phyloP scores from a whole-genome alignment of 352 stramenopile species.

The Phytophthora agathidicida region DNA sequence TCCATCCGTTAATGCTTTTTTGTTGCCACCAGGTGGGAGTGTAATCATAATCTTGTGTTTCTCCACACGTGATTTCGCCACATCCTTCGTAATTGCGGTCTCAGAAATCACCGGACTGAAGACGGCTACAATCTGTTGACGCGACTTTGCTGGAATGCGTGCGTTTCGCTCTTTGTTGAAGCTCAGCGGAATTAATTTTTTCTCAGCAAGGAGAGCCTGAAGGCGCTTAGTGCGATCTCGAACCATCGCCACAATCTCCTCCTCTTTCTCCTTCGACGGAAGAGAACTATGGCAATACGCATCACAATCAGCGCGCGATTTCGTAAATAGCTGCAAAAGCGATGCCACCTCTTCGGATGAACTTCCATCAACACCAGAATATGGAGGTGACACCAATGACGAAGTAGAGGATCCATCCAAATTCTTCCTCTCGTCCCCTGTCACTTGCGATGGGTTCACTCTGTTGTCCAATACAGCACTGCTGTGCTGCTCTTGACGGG shows the following conservation, averaged over 20 bases:
- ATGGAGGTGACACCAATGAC: not conserved
- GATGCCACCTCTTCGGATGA: constrained; percentile 54
- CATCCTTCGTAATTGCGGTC: constrained; percentile 36
- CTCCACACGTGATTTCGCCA: constrained; percentile 74
- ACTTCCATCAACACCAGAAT: constrained; percentile 19
- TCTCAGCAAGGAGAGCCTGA: constrained; percentile 68
- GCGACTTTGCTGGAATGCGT: constrained; percentile 78
- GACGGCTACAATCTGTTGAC: constrained; percentile 79
- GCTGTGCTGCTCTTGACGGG: constrained; percentile 20
- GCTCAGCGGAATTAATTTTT: constrained; percentile 67
- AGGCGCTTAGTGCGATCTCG: constrained; percentile 74
- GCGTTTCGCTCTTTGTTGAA: constrained; percentile 81
- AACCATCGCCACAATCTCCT: constrained; percentile 83
- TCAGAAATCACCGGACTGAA: constrained; percentile 66
- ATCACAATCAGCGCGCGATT: constrained; percentile 73
- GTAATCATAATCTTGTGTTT: constrained; percentile 91
- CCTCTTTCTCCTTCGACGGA: constrained; percentile 68
- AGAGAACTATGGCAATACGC: constrained; percentile 70
- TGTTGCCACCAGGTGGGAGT: constrained; percentile 84
- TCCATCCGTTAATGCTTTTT: constrained; percentile 73
- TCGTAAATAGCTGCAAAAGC: constrained; percentile 72
- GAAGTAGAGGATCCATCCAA: constrained; percentile 11
- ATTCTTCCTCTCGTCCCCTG: constrained; percentile 17
- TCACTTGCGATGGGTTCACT: constrained; percentile 10
- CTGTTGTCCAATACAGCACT: constrained; percentile 17